Conservation (phyloP, 2,329 filamentous ascomycete genomes). For the Arthrobotrys sinensis region DNA sequence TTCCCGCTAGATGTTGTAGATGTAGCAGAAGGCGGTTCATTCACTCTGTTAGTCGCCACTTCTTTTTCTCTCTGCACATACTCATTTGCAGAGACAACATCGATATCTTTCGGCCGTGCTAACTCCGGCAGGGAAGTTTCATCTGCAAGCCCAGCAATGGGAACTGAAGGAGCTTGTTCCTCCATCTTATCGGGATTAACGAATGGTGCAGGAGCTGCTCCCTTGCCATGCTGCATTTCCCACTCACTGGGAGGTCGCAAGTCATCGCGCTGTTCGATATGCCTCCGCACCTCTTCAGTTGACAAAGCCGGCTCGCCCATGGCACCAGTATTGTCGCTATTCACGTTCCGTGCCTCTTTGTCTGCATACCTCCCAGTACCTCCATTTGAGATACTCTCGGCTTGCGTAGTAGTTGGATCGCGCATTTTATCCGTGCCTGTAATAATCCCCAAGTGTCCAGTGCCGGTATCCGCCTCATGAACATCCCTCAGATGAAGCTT, state of each 20-base stretch:
- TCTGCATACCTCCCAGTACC: slow-evolving; percentile 49
- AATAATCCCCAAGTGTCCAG: slow-evolving; percentile 39
- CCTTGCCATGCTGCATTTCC: slow-evolving; percentile 48
- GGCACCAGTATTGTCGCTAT: slow-evolving; percentile 43
- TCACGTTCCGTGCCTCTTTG: slow-evolving; percentile 55
- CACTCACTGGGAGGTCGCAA: slow-evolving; percentile 43
- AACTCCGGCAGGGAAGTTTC: slow-evolving; percentile 17
- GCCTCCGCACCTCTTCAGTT: slow-evolving; percentile 31
- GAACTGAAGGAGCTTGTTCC: slow-evolving; percentile 19
- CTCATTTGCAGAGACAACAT: slow-evolving; percentile 41
- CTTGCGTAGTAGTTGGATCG: slow-evolving; percentile 53
- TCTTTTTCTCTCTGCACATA: slow-evolving; percentile 29
- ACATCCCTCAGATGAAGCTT: slow-evolving; percentile 44
- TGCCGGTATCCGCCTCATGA: slow-evolving; percentile 56
- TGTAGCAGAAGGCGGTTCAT: slow-evolving; percentile 20
- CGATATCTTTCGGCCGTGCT: slow-evolving; percentile 17
- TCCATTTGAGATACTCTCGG: slow-evolving; percentile 46
- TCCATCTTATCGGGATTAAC: slow-evolving; percentile 40
- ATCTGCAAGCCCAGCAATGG: slow-evolving; percentile 24
- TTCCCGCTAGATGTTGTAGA: slow-evolving; percentile 39
- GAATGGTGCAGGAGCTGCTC: slow-evolving; percentile 43
- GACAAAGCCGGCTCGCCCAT: slow-evolving; percentile 38
- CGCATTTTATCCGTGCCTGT: slow-evolving; percentile 51
- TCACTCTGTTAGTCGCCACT: background rate
- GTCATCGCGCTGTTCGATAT: slow-evolving; percentile 28